These are phyloP conservation scores for Aspergillus campestris DNA, from an alignment of 495 filamentous ascomycete genomes.

Conservation along the genomic window DNA sequence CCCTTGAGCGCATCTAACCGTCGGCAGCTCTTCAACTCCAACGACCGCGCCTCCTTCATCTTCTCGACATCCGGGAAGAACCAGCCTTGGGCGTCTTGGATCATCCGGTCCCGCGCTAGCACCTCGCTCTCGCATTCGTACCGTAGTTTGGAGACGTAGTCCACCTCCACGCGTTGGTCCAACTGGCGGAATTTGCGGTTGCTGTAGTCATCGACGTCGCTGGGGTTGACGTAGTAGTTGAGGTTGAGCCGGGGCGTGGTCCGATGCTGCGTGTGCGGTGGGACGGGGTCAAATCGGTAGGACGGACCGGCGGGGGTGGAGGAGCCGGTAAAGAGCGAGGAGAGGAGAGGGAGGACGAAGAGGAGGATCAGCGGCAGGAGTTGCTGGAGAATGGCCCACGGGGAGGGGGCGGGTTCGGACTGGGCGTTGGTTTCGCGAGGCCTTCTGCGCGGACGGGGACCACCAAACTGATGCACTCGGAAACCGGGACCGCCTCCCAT, in stretches of 20 bases:
- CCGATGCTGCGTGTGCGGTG: slow-evolving; percentile 64
- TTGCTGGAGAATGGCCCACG: slow-evolving; percentile 43
- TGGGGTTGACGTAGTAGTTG: slow-evolving; percentile 77
- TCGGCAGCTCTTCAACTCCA: slow-evolving; percentile 52
- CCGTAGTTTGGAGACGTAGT: slow-evolving; percentile 56
- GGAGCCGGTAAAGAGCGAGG: slow-evolving; percentile 63
- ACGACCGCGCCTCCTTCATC: slow-evolving; percentile 55
- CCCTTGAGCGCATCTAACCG: slow-evolving; percentile 40
- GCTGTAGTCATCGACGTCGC: slow-evolving; percentile 62
- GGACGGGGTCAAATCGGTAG: slow-evolving; percentile 58
- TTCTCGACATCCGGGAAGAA: slow-evolving; percentile 72
- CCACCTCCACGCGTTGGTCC: slow-evolving; percentile 66
- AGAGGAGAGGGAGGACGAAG: slow-evolving; percentile 79
- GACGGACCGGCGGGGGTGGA: slow-evolving; percentile 52
- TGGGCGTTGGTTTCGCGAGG: slow-evolving; percentile 55
- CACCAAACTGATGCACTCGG: slow-evolving; percentile 81
- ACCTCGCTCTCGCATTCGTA: slow-evolving; percentile 67
- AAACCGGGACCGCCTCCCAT: slow-evolving; percentile 75
- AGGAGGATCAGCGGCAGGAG: slow-evolving; percentile 81
- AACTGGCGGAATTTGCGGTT: slow-evolving; percentile 58
- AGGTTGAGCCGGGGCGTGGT: slow-evolving; percentile 62
- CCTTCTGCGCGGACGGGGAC: slow-evolving; percentile 55
- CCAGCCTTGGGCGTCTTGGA: slow-evolving; percentile 81
- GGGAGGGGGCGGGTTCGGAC: slow-evolving; percentile 40
- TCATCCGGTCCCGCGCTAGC: slow-evolving; percentile 50